These are phyloP conservation scores for Sclerotinia borealis DNA, from an alignment of 2,329 filamentous ascomycete genomes.

Conservation along the genomic window DNA sequence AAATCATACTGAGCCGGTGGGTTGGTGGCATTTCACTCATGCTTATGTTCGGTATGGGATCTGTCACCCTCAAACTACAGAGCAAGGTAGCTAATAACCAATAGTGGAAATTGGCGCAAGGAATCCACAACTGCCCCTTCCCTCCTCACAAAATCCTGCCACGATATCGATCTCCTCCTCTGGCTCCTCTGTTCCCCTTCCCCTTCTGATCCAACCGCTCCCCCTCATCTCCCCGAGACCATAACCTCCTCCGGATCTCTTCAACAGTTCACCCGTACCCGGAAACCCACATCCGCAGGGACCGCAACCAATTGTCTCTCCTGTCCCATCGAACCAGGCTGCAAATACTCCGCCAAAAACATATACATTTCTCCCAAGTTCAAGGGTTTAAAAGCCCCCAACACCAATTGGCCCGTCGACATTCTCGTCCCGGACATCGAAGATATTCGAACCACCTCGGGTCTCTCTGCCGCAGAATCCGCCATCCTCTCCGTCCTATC, in stretches of 20 bases:
- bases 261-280: constrained; percentile 67
- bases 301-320: constrained; percentile 78
- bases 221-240: constrained; percentile 47
- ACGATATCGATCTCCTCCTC: constrained; percentile 87
- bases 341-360: constrained; percentile 78
- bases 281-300: constrained; percentile 72
- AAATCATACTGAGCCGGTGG: constrained; percentile 89
- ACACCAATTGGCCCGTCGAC: constrained; percentile 74
- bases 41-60: constrained; percentile 64
- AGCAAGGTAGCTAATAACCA: constrained; percentile 9
- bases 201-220: constrained; percentile 25
- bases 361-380: constrained; percentile 51
- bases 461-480: constrained; percentile 43
- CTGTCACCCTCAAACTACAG: neutral
- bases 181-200: constrained; percentile 75
- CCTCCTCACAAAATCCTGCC: constrained; percentile 89
- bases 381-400: constrained; percentile 55
- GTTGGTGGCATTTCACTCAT: constrained; percentile 93
- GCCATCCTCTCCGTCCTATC: constrained; percentile 35
- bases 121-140: constrained; percentile 71
- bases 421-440: constrained; percentile 93
- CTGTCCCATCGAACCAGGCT: constrained; percentile 68
- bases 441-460: constrained; percentile 50
- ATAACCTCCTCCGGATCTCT: constrained; percentile 68
- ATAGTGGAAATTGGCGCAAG: constrained; percentile 83